These are phyloP conservation scores for Termitomyces sp. DNA, from an alignment of 768 basidiomycete genomes.

Conservation along the genomic window DNA sequence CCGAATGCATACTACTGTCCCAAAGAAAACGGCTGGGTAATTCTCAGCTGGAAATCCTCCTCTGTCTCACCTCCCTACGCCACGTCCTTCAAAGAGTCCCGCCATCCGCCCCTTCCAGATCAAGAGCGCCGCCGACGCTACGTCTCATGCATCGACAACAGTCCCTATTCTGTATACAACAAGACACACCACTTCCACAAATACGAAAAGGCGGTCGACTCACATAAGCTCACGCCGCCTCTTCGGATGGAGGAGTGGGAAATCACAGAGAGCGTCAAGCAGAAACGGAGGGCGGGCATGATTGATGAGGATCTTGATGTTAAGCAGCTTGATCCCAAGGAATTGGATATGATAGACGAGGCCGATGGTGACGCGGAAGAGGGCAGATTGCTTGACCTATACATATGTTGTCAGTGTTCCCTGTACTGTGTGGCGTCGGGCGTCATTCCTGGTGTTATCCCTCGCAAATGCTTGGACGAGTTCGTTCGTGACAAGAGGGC, in stretches of 20 bases:
- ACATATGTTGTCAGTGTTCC: conserved; percentile 82
- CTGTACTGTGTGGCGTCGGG: conserved; percentile 66
- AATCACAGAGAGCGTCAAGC: conserved; percentile 43
- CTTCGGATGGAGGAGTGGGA: conserved; percentile 55
- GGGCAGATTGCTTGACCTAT: conserved; percentile 66
- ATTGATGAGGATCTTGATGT: conserved; percentile 10
- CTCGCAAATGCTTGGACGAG: conserved; percentile 54
- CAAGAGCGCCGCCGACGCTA: conserved; percentile 40
- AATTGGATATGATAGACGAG: conserved; percentile 24
- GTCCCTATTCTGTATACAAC: conserved; percentile 40
- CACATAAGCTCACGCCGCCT: conserved; percentile 60
- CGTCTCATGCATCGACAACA: conserved; percentile 46
- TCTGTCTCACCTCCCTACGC: conserved; percentile 56
- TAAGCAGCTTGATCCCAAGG: conserved; percentile 30
- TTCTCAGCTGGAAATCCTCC: conserved; percentile 65
- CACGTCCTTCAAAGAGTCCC: conserved; percentile 29
- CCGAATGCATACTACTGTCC: conserved; percentile 80
- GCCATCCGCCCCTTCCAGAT: conserved; percentile 45
- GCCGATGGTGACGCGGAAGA: conserved; percentile 30
- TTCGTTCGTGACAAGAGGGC: conserved; percentile 54
- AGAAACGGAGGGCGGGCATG: conserved; percentile 38
- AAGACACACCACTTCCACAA: conserved; percentile 79
- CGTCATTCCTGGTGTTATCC: conserved; percentile 69
- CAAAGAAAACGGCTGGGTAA: conserved; percentile 78
- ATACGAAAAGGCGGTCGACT: conserved; percentile 65